Evolutionary conservation across 352 stramenopile species (phyloP).

Genomic region (Globisporangium spiculum): DNA sequence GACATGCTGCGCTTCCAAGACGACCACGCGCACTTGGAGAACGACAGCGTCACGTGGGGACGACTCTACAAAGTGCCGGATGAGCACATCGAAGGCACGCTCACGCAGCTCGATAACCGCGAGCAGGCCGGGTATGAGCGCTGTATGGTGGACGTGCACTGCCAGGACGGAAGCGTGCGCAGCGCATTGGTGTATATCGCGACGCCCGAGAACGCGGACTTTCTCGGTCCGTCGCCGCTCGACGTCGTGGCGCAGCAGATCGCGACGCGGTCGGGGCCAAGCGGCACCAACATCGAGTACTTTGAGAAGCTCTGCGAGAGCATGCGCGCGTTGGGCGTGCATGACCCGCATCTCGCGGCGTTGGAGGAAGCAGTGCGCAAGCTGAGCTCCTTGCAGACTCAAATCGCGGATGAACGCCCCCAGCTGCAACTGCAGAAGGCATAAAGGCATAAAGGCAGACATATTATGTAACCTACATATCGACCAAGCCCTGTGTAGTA

Average conservation of each 20-base stretch:
- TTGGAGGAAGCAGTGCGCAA: slow-evolving; percentile 70
- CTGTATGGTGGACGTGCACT: slow-evolving; percentile 72
- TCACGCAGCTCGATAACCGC: slow-evolving; percentile 82
- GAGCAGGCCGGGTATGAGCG: slow-evolving; percentile 81
- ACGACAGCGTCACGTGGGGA: slow-evolving; percentile 77
- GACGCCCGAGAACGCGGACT: slow-evolving; percentile 80
- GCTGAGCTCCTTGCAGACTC: slow-evolving; percentile 16
- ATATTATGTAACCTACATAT: background rate
- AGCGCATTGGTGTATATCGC: slow-evolving; percentile 84
- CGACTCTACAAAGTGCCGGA: slow-evolving; percentile 85
- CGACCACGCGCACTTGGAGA: slow-evolving; percentile 54
- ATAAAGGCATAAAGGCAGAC: background rate
- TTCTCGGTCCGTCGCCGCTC: slow-evolving; percentile 66
- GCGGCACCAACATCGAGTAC: slow-evolving; percentile 85
- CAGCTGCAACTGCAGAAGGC: background rate
- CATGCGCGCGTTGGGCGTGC: slow-evolving; percentile 75
- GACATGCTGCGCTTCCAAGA: slow-evolving; percentile 76
- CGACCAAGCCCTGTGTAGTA: background rate
- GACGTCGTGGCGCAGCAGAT: slow-evolving; percentile 83
- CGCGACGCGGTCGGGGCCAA: slow-evolving; percentile 61
- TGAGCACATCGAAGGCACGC: slow-evolving; percentile 66
- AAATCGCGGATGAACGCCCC: background rate
- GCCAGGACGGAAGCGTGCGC: slow-evolving; percentile 61
- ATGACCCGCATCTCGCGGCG: slow-evolving; percentile 69
- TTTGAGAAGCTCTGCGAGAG: slow-evolving; percentile 78